Base-by-base conservation (phyloP, 106 monocot genomes). In the Acorus gramineus region DNA sequence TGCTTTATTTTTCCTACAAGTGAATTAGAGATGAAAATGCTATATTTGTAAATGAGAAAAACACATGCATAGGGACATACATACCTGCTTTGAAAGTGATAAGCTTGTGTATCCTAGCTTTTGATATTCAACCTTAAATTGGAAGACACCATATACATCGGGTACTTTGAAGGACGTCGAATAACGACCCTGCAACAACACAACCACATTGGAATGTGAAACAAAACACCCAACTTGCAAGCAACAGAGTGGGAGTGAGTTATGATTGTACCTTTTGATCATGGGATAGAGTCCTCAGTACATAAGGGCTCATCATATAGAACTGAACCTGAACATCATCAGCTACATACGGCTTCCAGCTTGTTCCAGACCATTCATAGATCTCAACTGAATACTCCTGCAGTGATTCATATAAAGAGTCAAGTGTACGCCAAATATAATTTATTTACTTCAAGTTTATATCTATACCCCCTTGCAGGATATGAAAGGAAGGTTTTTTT, bases 251-350 rank as follows among this genome's bases (percentile, higher is more conserved):
- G 28, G 28, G 28, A 28, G 28, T 28, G 28, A 28, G 28, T 53
- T 10, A 12, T 43, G 55, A 14, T 7, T 11, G 57, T 71, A 98
- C 96, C 78, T 91, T 85, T 46, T 85, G 59, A 60, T 98, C 63
- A 69, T 71, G 76, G 12, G 96, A 83, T 73, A 98, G 54, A 7
- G 82, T 83, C 68, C 91, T 91, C 77, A 98, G 71, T 3, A 91
- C 81, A 64, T 98, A 98, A 60, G 96, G 96, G 63, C 96, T 98
- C 90, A 98, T 98, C 91, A 91, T 98, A 74, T 91, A 91, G 68
- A 98, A 98, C 64, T 92, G 98, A 66, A 92, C 77, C 69, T 98
- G 98, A 57, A 98, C 92, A 76, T 98, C 98, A 89, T 92, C 73
- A 46, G 92, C 83, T 47, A 81, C 57, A 65, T 92, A 98, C 10